phyloP scores from a whole-genome alignment of 306 rosid species.

The Hippophae gyantsensis region DNA sequence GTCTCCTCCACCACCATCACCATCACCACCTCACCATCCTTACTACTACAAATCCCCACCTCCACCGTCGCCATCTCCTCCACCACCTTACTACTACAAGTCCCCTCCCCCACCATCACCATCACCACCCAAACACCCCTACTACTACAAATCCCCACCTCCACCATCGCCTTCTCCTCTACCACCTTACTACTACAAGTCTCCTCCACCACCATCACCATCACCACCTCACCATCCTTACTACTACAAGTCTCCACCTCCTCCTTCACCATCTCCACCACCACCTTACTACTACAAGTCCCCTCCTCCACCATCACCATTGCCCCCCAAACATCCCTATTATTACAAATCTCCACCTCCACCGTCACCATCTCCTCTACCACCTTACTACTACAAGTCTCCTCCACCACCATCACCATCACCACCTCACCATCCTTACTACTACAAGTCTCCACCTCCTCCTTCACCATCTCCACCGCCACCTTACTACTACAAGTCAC shows the following conservation, averaged over 20 bases:
- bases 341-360: slow-evolving; percentile 33
- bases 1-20: slow-evolving; percentile 32
- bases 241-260: slow-evolving; percentile 30
- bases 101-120: slow-evolving; percentile 38
- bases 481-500: too few species aligned
- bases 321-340: slow-evolving; percentile 40
- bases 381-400: slow-evolving; percentile 15
- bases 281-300: slow-evolving; percentile 40
- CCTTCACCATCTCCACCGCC: slow-evolving; percentile 16
- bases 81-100: slow-evolving; percentile 30
- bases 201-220: slow-evolving; percentile 11
- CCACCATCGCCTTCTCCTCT: slow-evolving; percentile 6
- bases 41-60: slow-evolving; percentile 37
- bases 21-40: slow-evolving; percentile 25
- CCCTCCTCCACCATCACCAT: slow-evolving; percentile 34
- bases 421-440: slow-evolving; percentile 21
- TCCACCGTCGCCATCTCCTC: slow-evolving; percentile 33
- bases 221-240: slow-evolving; percentile 24
- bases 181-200: slow-evolving; percentile 11
- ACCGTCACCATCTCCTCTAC: slow-evolving; percentile 7
- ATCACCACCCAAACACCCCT: background rate
- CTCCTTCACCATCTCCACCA: slow-evolving; percentile 10
- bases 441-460: slow-evolving; percentile 35
- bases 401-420: slow-evolving; percentile 14
- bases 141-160: slow-evolving; percentile 22